These are phyloP conservation scores for Gardenia jasminoides DNA, from an alignment of 257 asterid species.

Conservation along the genomic window DNA sequence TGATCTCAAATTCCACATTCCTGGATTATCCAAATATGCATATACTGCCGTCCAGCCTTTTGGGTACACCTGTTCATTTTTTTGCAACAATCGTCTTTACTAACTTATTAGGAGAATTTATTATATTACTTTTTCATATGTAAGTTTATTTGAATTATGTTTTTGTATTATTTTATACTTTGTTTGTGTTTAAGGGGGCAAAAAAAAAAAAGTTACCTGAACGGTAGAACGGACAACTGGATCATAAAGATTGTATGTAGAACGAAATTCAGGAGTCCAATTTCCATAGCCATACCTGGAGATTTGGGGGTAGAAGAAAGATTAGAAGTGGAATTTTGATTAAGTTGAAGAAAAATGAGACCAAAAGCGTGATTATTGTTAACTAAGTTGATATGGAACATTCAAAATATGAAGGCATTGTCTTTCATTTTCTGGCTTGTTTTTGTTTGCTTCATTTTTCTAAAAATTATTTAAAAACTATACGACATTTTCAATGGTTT, in stretches of 20 bases:
- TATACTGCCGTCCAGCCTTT: constrained; percentile 69
- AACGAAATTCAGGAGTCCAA: constrained; percentile 44
- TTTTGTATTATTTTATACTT: neutral
- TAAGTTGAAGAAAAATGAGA: neutral
- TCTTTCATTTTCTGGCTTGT: no score
- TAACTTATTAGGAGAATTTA: neutral
- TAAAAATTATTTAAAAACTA: no score
- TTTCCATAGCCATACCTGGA: constrained; percentile 49
- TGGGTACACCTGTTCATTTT: constrained; percentile 50
- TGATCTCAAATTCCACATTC: constrained; percentile 87
- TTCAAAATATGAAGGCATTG: no score
- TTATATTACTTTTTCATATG: neutral
- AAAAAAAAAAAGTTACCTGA: constrained; percentile 32
- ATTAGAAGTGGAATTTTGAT: neutral
- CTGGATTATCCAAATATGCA: constrained; percentile 69
- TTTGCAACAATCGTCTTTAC: neutral
- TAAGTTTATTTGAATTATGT: neutral
- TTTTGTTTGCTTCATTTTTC: no score
- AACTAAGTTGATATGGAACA: no score
- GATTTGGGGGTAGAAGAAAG: neutral
- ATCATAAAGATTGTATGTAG: constrained; percentile 42
- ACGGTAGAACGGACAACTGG: constrained; percentile 64
- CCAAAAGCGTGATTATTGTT: neutral
- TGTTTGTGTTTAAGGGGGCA: neutral
- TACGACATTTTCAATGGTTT: no score